A percentile compares a stretch with the other conserved stretches of the same genome.
phyloP scores from a whole-genome alignment of 2,329 filamentous ascomycete genomes.

The Colletotrichum phormii region DNA sequence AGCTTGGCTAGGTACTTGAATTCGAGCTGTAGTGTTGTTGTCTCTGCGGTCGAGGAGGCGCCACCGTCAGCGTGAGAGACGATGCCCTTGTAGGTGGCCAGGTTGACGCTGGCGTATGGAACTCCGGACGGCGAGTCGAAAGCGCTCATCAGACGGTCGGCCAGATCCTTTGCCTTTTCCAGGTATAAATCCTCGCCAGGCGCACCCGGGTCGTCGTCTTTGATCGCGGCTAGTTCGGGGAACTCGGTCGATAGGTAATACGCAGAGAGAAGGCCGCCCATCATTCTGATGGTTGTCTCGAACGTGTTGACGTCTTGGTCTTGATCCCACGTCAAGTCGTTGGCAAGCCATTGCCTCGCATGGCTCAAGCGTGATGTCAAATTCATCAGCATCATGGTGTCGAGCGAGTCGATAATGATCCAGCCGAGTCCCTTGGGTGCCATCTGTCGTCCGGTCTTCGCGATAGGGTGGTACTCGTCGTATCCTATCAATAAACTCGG shows the following conservation, averaged over 20 bases:
- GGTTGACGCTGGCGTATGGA: slow-evolving; percentile 90
- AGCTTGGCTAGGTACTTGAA: slow-evolving; percentile 97
- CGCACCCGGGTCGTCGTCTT: slow-evolving; percentile 76
- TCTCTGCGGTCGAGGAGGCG: slow-evolving; percentile 93
- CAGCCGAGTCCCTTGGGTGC: slow-evolving; percentile 89
- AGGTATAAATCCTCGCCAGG: slow-evolving; percentile 92
- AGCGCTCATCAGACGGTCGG: slow-evolving; percentile 85
- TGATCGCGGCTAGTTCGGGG: slow-evolving; percentile 80
- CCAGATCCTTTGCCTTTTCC: slow-evolving; percentile 94
- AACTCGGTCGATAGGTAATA: slow-evolving; percentile 92
- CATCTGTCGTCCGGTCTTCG: slow-evolving; percentile 86
- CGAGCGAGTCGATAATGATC: slow-evolving; percentile 97
- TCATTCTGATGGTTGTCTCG: slow-evolving; percentile 97
- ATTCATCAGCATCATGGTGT: slow-evolving; percentile 99
- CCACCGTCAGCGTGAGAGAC: slow-evolving; percentile 86
- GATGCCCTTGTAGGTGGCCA: slow-evolving; percentile 81
- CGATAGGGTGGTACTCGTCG: slow-evolving; percentile 88
- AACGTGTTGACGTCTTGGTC: slow-evolving; percentile 97
- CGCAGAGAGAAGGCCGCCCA: slow-evolving; percentile 91
- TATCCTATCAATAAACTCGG: slow-evolving; percentile 64
- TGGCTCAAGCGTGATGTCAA: slow-evolving; percentile 85
- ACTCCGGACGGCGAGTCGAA: slow-evolving; percentile 90
- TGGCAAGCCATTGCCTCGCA: slow-evolving; percentile 89
- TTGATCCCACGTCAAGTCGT: slow-evolving; percentile 85
- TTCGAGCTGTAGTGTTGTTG: slow-evolving; percentile 91